Evolutionary conservation across 768 basidiomycete species (phyloP).

Genomic region (Mycena metata): DNA sequence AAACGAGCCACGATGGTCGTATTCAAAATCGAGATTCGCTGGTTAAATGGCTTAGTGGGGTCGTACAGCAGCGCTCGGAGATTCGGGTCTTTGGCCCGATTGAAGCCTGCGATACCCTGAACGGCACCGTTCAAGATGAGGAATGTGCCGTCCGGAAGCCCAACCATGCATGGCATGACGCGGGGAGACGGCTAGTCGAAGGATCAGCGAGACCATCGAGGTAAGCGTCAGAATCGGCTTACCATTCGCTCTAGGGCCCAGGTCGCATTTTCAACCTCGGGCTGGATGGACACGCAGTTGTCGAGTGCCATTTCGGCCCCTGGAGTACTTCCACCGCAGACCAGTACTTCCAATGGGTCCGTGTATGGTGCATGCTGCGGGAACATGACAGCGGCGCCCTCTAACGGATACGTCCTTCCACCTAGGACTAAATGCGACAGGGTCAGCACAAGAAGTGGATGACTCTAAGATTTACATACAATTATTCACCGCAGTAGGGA

Average conservation of each 20-base stretch:
- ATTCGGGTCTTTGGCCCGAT: slow-evolving; percentile 64
- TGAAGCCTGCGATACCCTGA: slow-evolving; percentile 70
- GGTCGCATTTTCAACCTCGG: slow-evolving; percentile 70
- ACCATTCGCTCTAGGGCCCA: slow-evolving; percentile 90
- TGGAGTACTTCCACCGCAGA: slow-evolving; percentile 82
- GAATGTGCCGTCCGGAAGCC: slow-evolving; percentile 72
- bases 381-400: slow-evolving; percentile 77
- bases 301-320: slow-evolving; percentile 67
- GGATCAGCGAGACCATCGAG: neutral
- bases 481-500: slow-evolving; percentile 80
- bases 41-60: slow-evolving; percentile 58
- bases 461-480: too few species aligned
- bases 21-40: slow-evolving; percentile 65
- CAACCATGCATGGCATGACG: slow-evolving; percentile 80
- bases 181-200: slow-evolving; percentile 70
- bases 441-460: too few species aligned
- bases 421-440: too few species aligned
- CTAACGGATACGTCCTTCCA: slow-evolving; percentile 84
- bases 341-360: slow-evolving; percentile 73
- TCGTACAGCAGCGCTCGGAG: slow-evolving; percentile 67
- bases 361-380: slow-evolving; percentile 83
- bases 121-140: slow-evolving; percentile 72
- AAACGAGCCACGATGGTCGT: slow-evolving; percentile 67
- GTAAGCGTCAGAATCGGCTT: slow-evolving; percentile 33
- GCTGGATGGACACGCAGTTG: slow-evolving; percentile 78